Evolutionary conservation across 73 alveolate genomes (phyloP).

Genomic region (Tetrahymena thermophila): DNA sequence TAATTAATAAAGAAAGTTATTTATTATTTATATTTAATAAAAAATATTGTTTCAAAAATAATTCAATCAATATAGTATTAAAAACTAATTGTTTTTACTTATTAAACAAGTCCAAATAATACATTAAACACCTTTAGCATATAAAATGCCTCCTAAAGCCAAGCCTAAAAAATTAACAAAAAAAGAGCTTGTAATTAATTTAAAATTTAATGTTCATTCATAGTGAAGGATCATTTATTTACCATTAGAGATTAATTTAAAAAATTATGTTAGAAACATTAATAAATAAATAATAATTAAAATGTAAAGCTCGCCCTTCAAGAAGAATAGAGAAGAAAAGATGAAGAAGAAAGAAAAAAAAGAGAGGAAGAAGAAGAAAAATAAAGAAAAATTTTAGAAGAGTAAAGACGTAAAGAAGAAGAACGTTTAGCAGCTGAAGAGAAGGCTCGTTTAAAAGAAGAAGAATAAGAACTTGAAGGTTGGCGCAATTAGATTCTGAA

Average conservation of each 20-base stretch:
- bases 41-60: background rate
- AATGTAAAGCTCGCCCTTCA: background rate
- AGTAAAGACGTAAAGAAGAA: background rate
- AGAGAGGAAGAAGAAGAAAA: background rate
- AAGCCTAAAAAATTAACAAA: background rate
- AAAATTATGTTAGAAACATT: background rate
- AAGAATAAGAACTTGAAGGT: background rate
- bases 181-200: background rate
- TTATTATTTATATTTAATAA: background rate
- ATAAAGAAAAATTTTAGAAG: background rate
- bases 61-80: background rate
- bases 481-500: background rate
- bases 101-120: background rate
- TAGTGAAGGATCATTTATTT: background rate
- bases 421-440: slow-evolving; percentile 1
- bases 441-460: background rate
- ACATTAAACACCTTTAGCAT: background rate
- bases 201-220: background rate
- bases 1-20: background rate
- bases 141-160: background rate
- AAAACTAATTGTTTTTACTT: background rate
- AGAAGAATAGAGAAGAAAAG: background rate
- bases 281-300: background rate
- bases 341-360: background rate
- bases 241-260: background rate